A percentile compares a stretch with the other conserved stretches of the same genome.
Conservation (phyloP, 768 basidiomycete species). For the Macrolepiota dolichaula region DNA sequence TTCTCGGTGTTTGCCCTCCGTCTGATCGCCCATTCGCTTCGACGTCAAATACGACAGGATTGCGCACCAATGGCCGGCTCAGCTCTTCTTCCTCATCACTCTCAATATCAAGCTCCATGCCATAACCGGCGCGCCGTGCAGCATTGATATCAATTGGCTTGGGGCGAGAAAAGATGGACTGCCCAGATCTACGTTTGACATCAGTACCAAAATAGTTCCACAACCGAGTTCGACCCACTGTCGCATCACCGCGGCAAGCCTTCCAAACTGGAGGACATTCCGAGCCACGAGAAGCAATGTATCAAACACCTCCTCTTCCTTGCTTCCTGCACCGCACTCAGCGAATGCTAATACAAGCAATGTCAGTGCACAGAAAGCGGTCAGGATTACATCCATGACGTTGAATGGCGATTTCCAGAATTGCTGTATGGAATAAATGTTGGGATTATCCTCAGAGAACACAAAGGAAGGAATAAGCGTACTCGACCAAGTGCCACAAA, state of each 20-base stretch:
- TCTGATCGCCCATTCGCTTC: constrained; percentile 19
- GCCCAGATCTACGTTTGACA: constrained; percentile 62
- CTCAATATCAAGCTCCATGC: constrained; percentile 71
- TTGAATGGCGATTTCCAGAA: constrained; percentile 97
- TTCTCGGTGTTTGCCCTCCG: constrained; percentile 18
- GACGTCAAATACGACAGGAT: constrained; percentile 65
- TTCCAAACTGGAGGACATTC: constrained; percentile 89
- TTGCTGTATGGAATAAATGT: constrained; percentile 59
- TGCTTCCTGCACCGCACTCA: constrained; percentile 78
- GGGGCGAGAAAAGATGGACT: constrained; percentile 84
- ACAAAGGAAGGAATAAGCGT: constrained; percentile 24
- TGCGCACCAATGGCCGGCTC: constrained; percentile 53
- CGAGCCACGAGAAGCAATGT: constrained; percentile 88
- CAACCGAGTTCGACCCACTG: constrained; percentile 55
- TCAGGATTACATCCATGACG: constrained; percentile 83
- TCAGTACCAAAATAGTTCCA: constrained; percentile 13
- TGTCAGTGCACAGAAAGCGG: constrained; percentile 86
- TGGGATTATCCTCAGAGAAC: background rate
- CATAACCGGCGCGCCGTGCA: constrained; percentile 61
- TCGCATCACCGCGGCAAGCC: constrained; percentile 89
- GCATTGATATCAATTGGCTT: constrained; percentile 82
- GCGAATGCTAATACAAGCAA: constrained; percentile 85
- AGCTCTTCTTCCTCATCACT: constrained; percentile 64
- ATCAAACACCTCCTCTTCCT: constrained; percentile 93
- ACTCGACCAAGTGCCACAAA: constrained; percentile 93